phyloP scores from a whole-genome alignment of 1,284 basidiomycete genomes.

The Leccinum fallax region DNA sequence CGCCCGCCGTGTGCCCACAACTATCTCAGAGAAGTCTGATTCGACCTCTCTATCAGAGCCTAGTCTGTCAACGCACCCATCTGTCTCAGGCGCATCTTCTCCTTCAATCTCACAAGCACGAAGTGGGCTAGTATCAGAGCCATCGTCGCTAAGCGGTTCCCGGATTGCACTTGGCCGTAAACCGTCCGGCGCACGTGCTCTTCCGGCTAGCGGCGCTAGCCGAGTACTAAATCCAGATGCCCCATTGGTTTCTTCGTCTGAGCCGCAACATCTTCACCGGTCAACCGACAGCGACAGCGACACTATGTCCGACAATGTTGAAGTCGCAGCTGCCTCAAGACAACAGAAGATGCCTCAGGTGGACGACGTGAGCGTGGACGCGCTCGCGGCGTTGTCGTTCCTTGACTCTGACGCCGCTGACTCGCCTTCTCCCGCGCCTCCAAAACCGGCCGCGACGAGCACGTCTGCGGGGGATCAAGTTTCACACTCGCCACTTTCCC shows the following conservation, averaged over 20 bases:
- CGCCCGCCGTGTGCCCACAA: constrained; percentile 43
- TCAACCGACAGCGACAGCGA: constrained; percentile 33
- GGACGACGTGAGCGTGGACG: constrained; percentile 65
- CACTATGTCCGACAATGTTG: constrained; percentile 29
- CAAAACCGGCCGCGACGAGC: constrained; percentile 20
- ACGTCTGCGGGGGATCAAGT: constrained; percentile 2
- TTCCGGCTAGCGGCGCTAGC: constrained; percentile 40
- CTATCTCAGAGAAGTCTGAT: constrained; percentile 39
- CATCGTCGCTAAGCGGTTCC: constrained; percentile 30
- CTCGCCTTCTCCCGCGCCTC: constrained; percentile 16
- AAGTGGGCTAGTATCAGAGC: constrained; percentile 36
- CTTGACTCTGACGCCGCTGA: constrained; percentile 50
- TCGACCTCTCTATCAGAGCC: constrained; percentile 37
- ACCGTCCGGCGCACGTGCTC: constrained; percentile 87
- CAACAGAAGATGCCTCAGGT: constrained; percentile 21
- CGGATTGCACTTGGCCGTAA: constrained; percentile 61
- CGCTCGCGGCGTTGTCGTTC: constrained; percentile 75
- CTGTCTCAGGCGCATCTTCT: constrained; percentile 18
- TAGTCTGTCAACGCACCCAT: constrained; percentile 8
- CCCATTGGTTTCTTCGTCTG: constrained; percentile 33
- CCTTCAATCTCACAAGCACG: constrained; percentile 31
- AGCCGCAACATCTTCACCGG: constrained; percentile 32
- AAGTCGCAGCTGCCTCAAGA: constrained; percentile 9
- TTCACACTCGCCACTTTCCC: constrained; percentile 32
- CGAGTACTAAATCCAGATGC: constrained; percentile 37